Evolutionary conservation across 257 asterid genomes (phyloP), one percentile per base, ranked within the genome.

Genomic region (Ajuga chamaepitys): DNA sequence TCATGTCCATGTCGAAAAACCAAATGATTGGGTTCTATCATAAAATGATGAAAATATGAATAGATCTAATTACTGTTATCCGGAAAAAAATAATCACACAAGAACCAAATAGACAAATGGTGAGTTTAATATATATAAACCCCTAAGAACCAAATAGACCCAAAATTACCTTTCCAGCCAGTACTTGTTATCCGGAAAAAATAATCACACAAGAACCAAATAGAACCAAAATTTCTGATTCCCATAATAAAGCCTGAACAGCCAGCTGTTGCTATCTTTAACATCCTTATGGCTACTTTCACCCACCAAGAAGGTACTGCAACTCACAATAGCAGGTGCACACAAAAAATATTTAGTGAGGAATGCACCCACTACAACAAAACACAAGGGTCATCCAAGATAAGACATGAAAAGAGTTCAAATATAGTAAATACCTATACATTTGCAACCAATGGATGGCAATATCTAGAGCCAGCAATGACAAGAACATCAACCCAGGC

Each of bases 391-490:
- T n/a, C n/a, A n/a, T 26, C 26, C 46, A 44, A 59, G 25, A 53
- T 44, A 14, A 32, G 9, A 70, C 16, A 50, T 32, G n/a, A 55
- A 16, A 7, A 48, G 34, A 5, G 28, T 45, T 21, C 66, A 30
- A 52, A 64, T 50, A 46, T 24, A 44, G 64, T 35, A 44, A 68
- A 64, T 81, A 91, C 97, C 97, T 91, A 76, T 94, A 94, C 97
- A 90, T 94, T 81, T 94, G 99, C 83, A 90, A 78, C 99, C 97
- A 94, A 51, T 94, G 99, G 79, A 96, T 94, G 75, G 81, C 88
- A 51, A 94, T 94, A 82, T 94, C 97, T 32, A 94, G 74, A 48
- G 96, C 95, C 67, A 94, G 92, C 87, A 94, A 75, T 30, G 89
- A 80, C 76, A 94, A 72, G 86, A 94, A 94, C 72, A 78, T 70